Percentiles rank a stretch among this genome's conserved stretches.
Evolutionary conservation across 2,329 filamentous ascomycete species (phyloP).

Genomic region (Neodidymelliopsis sp.): DNA sequence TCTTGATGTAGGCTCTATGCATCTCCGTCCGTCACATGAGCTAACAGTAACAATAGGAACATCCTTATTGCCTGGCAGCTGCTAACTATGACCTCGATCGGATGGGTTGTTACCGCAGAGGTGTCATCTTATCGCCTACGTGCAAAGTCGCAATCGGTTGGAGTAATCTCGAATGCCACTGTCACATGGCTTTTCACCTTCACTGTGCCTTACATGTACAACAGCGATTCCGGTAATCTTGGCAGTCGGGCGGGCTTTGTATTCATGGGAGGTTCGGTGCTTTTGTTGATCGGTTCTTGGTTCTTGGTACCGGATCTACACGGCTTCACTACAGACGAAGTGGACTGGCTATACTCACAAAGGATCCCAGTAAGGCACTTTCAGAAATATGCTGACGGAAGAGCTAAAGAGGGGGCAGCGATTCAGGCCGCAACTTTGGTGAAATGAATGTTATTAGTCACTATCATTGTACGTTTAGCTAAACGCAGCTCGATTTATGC

Average conservation of each 20-base stretch:
- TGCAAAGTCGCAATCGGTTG: constrained; percentile 10
- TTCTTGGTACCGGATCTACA: constrained; percentile 14
- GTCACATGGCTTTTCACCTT: constrained; percentile 24
- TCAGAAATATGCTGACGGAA: constrained; percentile 13
- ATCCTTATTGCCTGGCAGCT: constrained; percentile 16
- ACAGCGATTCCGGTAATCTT: constrained; percentile 51
- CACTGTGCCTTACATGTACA: constrained; percentile 53
- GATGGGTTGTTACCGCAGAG: constrained; percentile 13
- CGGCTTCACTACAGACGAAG: constrained; percentile 9
- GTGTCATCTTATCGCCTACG: constrained; percentile 8
- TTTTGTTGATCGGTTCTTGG: constrained; percentile 8
- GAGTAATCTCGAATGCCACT: constrained; percentile 7
- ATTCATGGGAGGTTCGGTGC: constrained; percentile 25
- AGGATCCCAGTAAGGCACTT: constrained; percentile 10
- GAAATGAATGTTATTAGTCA: neutral
- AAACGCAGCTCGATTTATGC: too few species aligned
- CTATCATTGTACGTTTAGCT: too few species aligned
- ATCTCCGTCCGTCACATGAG: neutral
- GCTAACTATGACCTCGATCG: constrained; percentile 12
- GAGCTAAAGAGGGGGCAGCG: constrained; percentile 13
- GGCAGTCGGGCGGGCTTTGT: constrained; percentile 54
- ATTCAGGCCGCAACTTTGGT: neutral
- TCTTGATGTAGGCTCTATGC: constrained; percentile 9
- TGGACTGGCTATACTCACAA: constrained; percentile 15
- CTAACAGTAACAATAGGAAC: constrained; percentile 1